Percentiles rank a stretch among this genome's conserved stretches.
phyloP scores from a whole-genome alignment of 139 green algal species.

The Nannochloris sp. region DNA sequence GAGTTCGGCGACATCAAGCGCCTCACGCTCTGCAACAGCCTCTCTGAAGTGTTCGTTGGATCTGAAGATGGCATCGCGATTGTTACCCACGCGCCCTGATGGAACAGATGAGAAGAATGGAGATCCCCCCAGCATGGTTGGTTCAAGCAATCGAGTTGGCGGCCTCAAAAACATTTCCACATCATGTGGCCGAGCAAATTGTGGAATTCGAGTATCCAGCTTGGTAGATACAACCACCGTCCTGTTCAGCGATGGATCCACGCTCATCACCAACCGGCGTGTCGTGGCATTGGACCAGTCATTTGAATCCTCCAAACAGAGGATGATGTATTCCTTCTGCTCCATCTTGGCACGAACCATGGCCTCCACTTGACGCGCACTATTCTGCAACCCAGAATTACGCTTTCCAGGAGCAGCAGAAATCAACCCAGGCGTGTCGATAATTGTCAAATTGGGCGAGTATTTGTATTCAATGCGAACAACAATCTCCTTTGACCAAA shows the following conservation, averaged over 20 bases:
- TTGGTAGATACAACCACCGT: slow-evolving; percentile 94
- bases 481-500: slow-evolving; percentile 90
- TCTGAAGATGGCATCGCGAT: slow-evolving; percentile 66
- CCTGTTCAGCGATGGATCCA: slow-evolving; percentile 76
- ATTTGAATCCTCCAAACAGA: slow-evolving; percentile 90
- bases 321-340: slow-evolving; percentile 87
- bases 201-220: slow-evolving; percentile 88
- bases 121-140: slow-evolving; percentile 70
- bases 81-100: slow-evolving; percentile 71
- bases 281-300: slow-evolving; percentile 95
- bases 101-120: slow-evolving; percentile 96
- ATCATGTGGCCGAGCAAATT: slow-evolving; percentile 76
- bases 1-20: slow-evolving; percentile 58
- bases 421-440: slow-evolving; percentile 94
- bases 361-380: slow-evolving; percentile 64
- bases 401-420: slow-evolving; percentile 76
- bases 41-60: slow-evolving; percentile 87
- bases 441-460: slow-evolving; percentile 96
- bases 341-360: slow-evolving; percentile 88
- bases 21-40: slow-evolving; percentile 66
- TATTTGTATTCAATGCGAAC: slow-evolving; percentile 91
- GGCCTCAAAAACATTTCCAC: slow-evolving; percentile 85
- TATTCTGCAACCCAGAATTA: slow-evolving; percentile 55
- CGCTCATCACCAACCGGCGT: slow-evolving; percentile 79
- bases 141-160: slow-evolving; percentile 48